Percentiles rank a stretch among this genome's conserved stretches.
Evolutionary conservation across 2,329 filamentous ascomycete genomes (phyloP).

Genomic region (Fusarium sp.): DNA sequence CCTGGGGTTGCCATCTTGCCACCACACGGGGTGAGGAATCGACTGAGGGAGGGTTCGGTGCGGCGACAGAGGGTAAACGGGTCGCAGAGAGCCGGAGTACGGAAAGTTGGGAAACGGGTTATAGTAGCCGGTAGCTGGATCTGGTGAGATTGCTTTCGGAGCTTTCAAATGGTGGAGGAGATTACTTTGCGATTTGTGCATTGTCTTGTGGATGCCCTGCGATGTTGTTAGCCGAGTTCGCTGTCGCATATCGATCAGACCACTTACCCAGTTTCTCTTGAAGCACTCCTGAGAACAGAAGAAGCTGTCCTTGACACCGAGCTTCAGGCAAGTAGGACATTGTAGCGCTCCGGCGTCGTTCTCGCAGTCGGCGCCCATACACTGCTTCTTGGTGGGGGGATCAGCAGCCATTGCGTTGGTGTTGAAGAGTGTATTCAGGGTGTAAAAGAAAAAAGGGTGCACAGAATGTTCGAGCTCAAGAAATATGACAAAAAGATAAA

Average conservation of each 20-base stretch:
- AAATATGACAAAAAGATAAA: not conserved
- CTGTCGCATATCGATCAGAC: constrained; percentile 26
- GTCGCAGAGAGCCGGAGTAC: constrained; percentile 84
- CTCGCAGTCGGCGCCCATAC: constrained; percentile 83
- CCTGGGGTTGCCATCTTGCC: constrained; percentile 81
- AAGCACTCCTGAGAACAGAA: constrained; percentile 99
- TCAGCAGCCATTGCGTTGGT: constrained; percentile 61
- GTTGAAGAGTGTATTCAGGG: not conserved
- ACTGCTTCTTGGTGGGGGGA: constrained; percentile 73
- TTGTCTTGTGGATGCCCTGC: constrained; percentile 82
- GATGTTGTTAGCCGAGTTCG: constrained; percentile 23
- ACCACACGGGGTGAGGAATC: constrained; percentile 90
- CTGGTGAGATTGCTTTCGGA: constrained; percentile 88
- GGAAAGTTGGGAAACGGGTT: constrained; percentile 93
- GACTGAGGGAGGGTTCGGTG: constrained; percentile 80
- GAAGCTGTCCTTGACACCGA: constrained; percentile 88
- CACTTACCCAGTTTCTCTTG: constrained; percentile 94
- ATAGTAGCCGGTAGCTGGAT: constrained; percentile 88
- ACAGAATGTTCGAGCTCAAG: not conserved
- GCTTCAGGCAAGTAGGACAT: constrained; percentile 94
- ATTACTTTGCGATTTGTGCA: constrained; percentile 79
- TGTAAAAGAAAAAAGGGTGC: not conserved
- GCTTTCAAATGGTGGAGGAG: constrained; percentile 80
- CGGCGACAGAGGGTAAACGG: constrained; percentile 86
- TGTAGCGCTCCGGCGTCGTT: constrained; percentile 90